Conservation (phyloP, 306 rosid genomes). For the Trichosanthes cucumerina region DNA sequence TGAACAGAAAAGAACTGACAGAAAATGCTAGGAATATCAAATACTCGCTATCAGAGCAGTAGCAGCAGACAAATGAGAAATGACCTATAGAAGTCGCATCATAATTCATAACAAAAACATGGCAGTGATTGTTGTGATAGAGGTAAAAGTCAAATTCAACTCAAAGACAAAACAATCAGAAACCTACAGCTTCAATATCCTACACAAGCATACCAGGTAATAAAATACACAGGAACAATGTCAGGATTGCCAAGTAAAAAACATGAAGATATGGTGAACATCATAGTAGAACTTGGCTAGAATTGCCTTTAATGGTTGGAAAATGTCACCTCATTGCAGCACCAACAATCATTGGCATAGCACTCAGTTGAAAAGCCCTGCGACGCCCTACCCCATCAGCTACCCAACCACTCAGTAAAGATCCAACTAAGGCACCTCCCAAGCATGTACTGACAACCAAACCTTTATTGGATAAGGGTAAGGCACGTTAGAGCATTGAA, state of each 20-base stretch:
- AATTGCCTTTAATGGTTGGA: neutral
- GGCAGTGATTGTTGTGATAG: neutral
- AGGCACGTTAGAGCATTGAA: constrained; percentile 13
- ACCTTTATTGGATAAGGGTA: constrained; percentile 43
- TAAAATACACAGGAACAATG: neutral
- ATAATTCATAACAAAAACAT: neutral
- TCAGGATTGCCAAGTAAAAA: neutral
- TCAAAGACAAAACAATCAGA: neutral
- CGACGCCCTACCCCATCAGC: constrained; percentile 97
- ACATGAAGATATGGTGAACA: neutral
- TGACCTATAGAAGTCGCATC: neutral
- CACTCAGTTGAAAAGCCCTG: constrained; percentile 78
- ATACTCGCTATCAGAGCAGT: neutral
- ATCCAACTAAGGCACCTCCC: constrained; percentile 90
- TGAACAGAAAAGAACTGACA: neutral
- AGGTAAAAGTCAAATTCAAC: neutral
- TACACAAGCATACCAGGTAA: neutral
- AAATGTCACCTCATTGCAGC: constrained; percentile 66
- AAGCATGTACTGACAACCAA: constrained; percentile 92
- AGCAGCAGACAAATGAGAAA: neutral
- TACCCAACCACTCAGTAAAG: constrained; percentile 83
- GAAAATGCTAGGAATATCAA: neutral
- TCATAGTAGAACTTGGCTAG: neutral
- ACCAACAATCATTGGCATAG: constrained; percentile 88
- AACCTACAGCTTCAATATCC: neutral